Conservation (phyloP, 768 basidiomycete species). For the Termitomyces sp. region DNA sequence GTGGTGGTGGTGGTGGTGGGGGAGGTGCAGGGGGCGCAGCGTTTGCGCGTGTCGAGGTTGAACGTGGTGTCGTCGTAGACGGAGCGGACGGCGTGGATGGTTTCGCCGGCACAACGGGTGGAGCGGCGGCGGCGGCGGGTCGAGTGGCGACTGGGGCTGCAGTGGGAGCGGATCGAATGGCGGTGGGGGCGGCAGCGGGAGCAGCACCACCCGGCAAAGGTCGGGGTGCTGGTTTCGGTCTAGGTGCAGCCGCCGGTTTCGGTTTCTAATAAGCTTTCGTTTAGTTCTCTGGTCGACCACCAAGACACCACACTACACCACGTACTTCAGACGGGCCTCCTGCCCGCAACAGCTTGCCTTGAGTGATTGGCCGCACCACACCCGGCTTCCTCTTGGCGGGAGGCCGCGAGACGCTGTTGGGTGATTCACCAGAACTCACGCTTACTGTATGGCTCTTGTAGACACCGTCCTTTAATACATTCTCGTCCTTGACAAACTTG, state of each 20-base stretch:
- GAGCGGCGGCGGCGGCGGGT: constrained; percentile 22
- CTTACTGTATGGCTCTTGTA: constrained; percentile 94
- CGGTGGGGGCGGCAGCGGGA: constrained; percentile 18
- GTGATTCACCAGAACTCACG: constrained; percentile 83
- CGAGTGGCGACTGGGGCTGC: no score
- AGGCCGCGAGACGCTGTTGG: constrained; percentile 76
- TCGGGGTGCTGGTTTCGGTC: constrained; percentile 56
- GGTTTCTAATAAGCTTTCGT: constrained; percentile 33
- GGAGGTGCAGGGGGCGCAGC: constrained; percentile 23
- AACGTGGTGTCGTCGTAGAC: constrained; percentile 25
- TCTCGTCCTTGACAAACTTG: constrained; percentile 87
- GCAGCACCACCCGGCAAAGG: constrained; percentile 58
- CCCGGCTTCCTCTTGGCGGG: constrained; percentile 85
- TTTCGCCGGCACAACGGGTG: constrained; percentile 17
- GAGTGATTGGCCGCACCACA: constrained; percentile 76
- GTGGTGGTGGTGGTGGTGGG: constrained; percentile 34
- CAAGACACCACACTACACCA: background rate
- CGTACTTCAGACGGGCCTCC: constrained; percentile 67
- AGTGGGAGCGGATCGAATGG: no score
- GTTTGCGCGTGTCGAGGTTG: background rate
- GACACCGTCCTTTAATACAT: constrained; percentile 64
- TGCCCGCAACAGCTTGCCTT: constrained; percentile 72
- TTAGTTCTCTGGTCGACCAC: no score
- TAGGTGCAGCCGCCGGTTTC: constrained; percentile 31
- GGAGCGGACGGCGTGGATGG: constrained; percentile 15